Base-by-base conservation (phyloP, 768 basidiomycete species). In the Roridomyces roridus region DNA sequence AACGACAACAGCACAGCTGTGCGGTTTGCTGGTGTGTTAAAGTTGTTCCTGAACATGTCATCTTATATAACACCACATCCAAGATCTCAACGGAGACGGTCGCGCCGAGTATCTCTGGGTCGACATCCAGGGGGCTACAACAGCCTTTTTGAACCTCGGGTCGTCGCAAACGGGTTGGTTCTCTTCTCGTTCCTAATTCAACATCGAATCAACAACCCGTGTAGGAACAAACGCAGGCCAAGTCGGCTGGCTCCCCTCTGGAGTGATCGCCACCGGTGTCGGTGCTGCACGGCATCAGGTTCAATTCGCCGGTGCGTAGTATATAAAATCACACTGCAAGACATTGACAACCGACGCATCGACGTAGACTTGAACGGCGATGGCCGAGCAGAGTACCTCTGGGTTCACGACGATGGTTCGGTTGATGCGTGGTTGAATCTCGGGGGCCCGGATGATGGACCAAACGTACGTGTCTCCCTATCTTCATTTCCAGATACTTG, bases 341-440 rank as follows among this genome's bases (percentile, higher is more conserved):
- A 17, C 15, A 18, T 17, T 8, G n/a, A 17, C 3, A 6, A 42
- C 20, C n/a, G n/a, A n/a, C n/a, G n/a, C n/a, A n/a, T n/a, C n/a
- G n/a, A n/a, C n/a, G n/a, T n/a, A 51, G 52, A 54, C 24, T n/a
- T 54, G 12, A 54, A 54, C 15, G 52, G 52, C 11, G 44, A 54
- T n/a, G 45, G 52, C 11, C 18, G 52, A 9, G 52, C 52, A 10
- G 52, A 54, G 31, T 54, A 54, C 31, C 52, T 54, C 26, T 54
- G 6, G 4, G 51, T 53, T 7, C 43, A 53, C 25, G 43, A 53
- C 14, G 51, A 53, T 26, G 51, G 51, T 14, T 53, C 51, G 17
- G 51, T 53, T 9, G 35, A 53, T 37, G 51, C 43, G 6, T 53
- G 51, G 51, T 46, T 46, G 26, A 53, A 53, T 26, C 35, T 45